Evolutionary conservation across 164 flowering plant genomes (phyloP).

Genomic region (Macadamia tetraphylla): DNA sequence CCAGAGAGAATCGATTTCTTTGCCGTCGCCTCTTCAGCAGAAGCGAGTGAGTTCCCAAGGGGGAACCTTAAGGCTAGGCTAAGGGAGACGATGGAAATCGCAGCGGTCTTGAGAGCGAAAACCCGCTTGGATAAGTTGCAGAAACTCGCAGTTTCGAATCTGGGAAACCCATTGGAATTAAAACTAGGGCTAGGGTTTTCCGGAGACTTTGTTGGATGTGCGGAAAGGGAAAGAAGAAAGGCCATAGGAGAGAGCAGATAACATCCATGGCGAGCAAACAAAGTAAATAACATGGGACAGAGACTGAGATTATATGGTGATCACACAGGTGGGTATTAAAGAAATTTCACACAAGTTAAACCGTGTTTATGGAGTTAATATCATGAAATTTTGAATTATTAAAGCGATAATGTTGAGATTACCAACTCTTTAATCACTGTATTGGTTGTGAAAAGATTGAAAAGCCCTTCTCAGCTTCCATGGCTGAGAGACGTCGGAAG

Average conservation of each 20-base stretch:
- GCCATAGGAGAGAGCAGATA: slow-evolving; percentile 40
- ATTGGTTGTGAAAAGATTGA: too few species aligned
- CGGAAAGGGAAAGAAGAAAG: slow-evolving; percentile 32
- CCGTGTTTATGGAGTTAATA: neutral
- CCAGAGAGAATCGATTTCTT: slow-evolving; percentile 46
- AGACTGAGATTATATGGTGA: neutral
- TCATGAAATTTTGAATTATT: neutral
- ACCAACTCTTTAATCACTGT: slow-evolving; percentile 11
- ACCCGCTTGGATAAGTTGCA: slow-evolving; percentile 35
- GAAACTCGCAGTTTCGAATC: slow-evolving; percentile 4
- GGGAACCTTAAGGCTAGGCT: slow-evolving; percentile 8
- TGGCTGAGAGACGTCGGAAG: slow-evolving; percentile 24
- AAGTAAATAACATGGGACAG: slow-evolving; percentile 36
- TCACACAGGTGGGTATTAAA: neutral
- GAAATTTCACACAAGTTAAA: neutral
- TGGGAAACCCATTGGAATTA: slow-evolving; percentile 6
- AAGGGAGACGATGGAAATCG: slow-evolving; percentile 32
- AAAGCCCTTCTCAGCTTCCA: neutral
- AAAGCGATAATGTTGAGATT: slow-evolving; percentile 14
- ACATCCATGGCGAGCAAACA: slow-evolving; percentile 22
- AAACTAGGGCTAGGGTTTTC: slow-evolving; percentile 15
- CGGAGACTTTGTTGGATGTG: slow-evolving; percentile 29
- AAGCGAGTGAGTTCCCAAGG: slow-evolving; percentile 17
- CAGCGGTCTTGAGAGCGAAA: slow-evolving; percentile 31
- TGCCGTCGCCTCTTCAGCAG: slow-evolving; percentile 21